These are phyloP conservation scores for Clathrus columnatus DNA, from an alignment of 768 basidiomycete species.

Conservation along the genomic window DNA sequence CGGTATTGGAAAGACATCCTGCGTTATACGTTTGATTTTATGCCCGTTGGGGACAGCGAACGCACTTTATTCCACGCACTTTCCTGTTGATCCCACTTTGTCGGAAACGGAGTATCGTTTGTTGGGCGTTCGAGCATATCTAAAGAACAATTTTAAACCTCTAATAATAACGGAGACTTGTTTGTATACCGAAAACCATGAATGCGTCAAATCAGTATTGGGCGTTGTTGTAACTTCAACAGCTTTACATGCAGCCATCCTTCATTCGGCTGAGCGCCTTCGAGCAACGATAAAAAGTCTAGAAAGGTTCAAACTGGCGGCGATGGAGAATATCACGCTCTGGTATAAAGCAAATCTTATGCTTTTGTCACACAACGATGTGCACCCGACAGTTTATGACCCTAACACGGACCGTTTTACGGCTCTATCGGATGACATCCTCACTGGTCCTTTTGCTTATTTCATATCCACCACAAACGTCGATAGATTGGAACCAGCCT, in stretches of 20 bases:
- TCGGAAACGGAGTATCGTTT: slow-evolving; percentile 36
- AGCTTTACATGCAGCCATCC: slow-evolving; percentile 74
- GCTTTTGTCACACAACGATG: slow-evolving; percentile 38
- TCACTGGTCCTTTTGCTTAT: slow-evolving; percentile 79
- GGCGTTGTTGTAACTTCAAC: slow-evolving; percentile 87
- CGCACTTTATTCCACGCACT: slow-evolving; percentile 75
- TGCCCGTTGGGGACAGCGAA: slow-evolving; percentile 85
- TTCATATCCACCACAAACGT: slow-evolving; percentile 77
- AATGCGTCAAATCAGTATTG: slow-evolving; percentile 21
- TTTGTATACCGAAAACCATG: slow-evolving; percentile 22
- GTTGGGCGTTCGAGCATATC: slow-evolving; percentile 45
- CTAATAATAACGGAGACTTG: slow-evolving; percentile 45
- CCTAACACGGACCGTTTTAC: slow-evolving; percentile 40
- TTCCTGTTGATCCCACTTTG: slow-evolving; percentile 35
- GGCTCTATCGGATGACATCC: slow-evolving; percentile 24
- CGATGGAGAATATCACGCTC: slow-evolving; percentile 57
- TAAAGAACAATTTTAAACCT: slow-evolving; percentile 30
- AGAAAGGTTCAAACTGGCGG: slow-evolving; percentile 84
- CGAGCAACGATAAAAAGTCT: slow-evolving; percentile 62
- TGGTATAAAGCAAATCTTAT: slow-evolving; percentile 60
- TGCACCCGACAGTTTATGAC: slow-evolving; percentile 54
- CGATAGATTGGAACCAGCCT: slow-evolving; percentile 76
- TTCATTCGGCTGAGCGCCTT: slow-evolving; percentile 72
- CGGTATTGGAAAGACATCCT: slow-evolving; percentile 13
- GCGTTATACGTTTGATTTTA: slow-evolving; percentile 38